Conservation (phyloP, 1,139 yeast genomes). For the Pichia kudriavzevii region DNA sequence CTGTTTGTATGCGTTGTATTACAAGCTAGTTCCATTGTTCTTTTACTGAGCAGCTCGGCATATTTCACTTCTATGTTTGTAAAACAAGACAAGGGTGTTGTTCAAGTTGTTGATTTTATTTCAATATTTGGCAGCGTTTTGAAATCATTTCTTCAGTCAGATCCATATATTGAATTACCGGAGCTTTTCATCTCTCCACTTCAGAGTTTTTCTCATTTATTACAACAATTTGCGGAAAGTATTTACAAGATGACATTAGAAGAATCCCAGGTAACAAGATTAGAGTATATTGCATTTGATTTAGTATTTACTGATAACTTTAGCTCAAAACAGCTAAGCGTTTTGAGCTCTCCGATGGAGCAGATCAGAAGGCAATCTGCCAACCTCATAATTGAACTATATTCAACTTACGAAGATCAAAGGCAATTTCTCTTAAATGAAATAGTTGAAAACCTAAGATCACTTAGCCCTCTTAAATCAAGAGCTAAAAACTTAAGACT, state of each 20-base stretch:
- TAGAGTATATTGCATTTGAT: constrained; percentile 41
- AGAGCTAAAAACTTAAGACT: constrained; percentile 38
- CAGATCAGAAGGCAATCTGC: constrained; percentile 32
- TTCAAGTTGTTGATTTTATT: constrained; percentile 35
- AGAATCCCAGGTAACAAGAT: constrained; percentile 41
- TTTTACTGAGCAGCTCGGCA: constrained; percentile 36
- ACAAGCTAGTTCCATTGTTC: constrained; percentile 34
- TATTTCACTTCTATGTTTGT: constrained; percentile 36
- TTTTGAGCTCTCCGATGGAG: constrained; percentile 26
- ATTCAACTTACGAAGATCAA: constrained; percentile 41
- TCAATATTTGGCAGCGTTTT: constrained; percentile 34
- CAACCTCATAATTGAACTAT: constrained; percentile 38
- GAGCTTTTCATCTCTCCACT: constrained; percentile 8
- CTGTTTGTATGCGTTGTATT: constrained; percentile 27
- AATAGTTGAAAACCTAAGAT: constrained; percentile 43
- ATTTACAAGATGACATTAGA: constrained; percentile 27
- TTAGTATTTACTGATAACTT: constrained; percentile 28
- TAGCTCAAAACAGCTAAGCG: constrained; percentile 20
- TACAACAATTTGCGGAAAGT: constrained; percentile 11
- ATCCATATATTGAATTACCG: constrained; percentile 6
- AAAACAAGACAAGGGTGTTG: constrained; percentile 38
- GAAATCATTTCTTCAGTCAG: constrained; percentile 15
- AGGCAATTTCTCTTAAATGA: constrained; percentile 55
- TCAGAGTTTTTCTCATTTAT: constrained; percentile 1
- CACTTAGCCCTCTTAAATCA: constrained; percentile 38